Percentiles rank a stretch among this genome's conserved stretches.
phyloP scores from a whole-genome alignment of 345 rosid species.

The Euphorbia peplus region DNA sequence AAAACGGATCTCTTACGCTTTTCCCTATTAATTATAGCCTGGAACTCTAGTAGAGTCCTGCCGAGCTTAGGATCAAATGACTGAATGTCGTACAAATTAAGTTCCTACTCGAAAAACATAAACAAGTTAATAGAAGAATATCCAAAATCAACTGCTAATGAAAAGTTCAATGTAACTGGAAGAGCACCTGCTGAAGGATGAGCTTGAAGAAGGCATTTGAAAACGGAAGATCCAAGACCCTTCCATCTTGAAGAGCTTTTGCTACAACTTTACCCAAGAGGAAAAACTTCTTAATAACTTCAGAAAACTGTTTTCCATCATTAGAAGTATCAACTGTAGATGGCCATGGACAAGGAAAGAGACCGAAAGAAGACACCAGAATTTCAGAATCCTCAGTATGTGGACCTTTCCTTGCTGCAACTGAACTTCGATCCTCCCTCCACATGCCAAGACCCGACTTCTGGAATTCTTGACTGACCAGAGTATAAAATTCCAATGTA shows the following conservation, averaged over 20 bases:
- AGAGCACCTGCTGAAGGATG: constrained; percentile 68
- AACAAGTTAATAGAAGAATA: background rate
- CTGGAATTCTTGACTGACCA: constrained; percentile 86
- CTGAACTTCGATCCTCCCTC: constrained; percentile 60
- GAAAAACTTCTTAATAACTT: constrained; percentile 55
- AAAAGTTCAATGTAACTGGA: background rate
- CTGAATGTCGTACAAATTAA: constrained; percentile 69
- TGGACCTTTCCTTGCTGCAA: constrained; percentile 20
- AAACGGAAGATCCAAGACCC: constrained; percentile 86
- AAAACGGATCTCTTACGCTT: constrained; percentile 32
- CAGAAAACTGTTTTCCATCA: constrained; percentile 41
- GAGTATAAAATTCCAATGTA: constrained; percentile 85
- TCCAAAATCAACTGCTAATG: constrained; percentile 2
- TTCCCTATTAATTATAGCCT: constrained; percentile 55
- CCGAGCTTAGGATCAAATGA: constrained; percentile 83
- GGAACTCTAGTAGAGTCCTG: constrained; percentile 73
- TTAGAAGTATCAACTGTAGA: constrained; percentile 32
- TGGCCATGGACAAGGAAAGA: constrained; percentile 83
- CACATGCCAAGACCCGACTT: constrained; percentile 74
- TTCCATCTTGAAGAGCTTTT: constrained; percentile 89
- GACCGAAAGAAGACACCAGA: constrained; percentile 49
- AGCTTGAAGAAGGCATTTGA: constrained; percentile 84
- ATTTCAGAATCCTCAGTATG: constrained; percentile 28
- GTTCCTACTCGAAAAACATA: constrained; percentile 56
- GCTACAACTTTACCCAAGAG: constrained; percentile 87